A percentile compares a stretch with the other conserved stretches of the same genome.
phyloP scores from a whole-genome alignment of 345 rosid genomes.

The Boechera divaricarpa region DNA sequence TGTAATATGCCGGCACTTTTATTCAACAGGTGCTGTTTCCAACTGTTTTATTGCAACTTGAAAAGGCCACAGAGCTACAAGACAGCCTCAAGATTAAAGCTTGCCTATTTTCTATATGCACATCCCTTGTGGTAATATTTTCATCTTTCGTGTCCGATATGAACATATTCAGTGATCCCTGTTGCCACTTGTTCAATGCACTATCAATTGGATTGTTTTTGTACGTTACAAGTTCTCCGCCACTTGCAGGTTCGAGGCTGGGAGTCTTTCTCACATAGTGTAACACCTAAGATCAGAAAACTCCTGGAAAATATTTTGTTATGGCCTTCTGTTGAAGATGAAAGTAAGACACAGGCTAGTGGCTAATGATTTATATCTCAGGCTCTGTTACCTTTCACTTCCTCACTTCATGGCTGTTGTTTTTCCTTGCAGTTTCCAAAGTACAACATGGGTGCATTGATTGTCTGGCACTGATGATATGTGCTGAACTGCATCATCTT shows the following conservation, averaged over 20 bases:
- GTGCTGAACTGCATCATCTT: conserved; percentile 69
- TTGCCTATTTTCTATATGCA: conserved; percentile 82
- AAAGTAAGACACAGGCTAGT: conserved; percentile 51
- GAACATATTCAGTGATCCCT: conserved; percentile 14
- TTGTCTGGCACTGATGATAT: conserved; percentile 80
- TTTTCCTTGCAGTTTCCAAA: conserved; percentile 66
- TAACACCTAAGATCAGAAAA: conserved; percentile 57
- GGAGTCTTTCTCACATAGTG: conserved; percentile 59
- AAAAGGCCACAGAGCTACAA: conserved; percentile 50
- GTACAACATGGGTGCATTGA: conserved; percentile 97
- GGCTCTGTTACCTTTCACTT: conserved; percentile 13
- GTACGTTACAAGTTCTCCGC: conserved; percentile 36
- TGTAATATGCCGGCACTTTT: conserved; percentile 27
- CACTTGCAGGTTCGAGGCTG: conserved; percentile 63
- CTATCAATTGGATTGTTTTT: conserved; percentile 18
- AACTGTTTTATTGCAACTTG: conserved; percentile 55
- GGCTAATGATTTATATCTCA: conserved; percentile 30
- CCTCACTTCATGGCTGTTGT: conserved; percentile 23
- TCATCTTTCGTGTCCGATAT: conserved; percentile 29
- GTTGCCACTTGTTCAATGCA: conserved; percentile 22
- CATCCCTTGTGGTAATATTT: conserved; percentile 73
- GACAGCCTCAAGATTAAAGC: conserved; percentile 71
- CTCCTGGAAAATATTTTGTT: conserved; percentile 57
- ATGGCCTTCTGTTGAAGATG: conserved; percentile 87
- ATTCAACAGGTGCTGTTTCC: conserved; percentile 76